phyloP scores from a whole-genome alignment of 1,284 basidiomycete genomes.

The Earliella scabrosa region DNA sequence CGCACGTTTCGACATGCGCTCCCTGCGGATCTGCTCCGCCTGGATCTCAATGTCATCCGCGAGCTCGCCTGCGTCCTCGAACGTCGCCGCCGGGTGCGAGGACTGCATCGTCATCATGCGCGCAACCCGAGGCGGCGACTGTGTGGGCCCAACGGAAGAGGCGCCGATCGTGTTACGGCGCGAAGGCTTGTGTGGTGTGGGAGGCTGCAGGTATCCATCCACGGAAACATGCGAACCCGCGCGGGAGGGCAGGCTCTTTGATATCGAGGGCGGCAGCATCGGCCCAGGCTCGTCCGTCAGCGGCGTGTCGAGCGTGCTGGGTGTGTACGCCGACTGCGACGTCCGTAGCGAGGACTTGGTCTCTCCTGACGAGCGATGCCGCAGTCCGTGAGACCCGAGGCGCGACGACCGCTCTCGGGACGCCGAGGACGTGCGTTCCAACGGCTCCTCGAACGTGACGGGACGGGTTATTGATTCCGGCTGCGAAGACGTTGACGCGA shows the following conservation, averaged over 20 bases:
- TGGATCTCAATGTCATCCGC: conserved; percentile 80
- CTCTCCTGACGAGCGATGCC: conserved; percentile 51
- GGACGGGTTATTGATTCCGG: conserved; percentile 24
- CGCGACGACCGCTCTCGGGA: conserved; percentile 27
- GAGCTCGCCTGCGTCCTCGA: conserved; percentile 36
- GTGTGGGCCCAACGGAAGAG: conserved; percentile 6
- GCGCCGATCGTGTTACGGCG: conserved; percentile 59
- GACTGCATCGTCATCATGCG: conserved; percentile 28
- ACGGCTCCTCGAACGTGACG: conserved; percentile 40
- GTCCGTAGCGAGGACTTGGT: conserved; percentile 47
- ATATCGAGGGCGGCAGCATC: conserved; percentile 4
- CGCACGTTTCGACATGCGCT: conserved; percentile 72
- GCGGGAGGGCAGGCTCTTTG: conserved; percentile 19
- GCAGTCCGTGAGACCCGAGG: conserved; percentile 18
- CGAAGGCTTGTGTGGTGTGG: conserved; percentile 45
- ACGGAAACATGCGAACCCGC: conserved; percentile 39
- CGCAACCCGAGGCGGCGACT: conserved; percentile 25
- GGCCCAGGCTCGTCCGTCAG: conserved; percentile 25
- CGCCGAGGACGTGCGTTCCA: conserved; percentile 34
- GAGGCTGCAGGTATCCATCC: conserved; percentile 58
- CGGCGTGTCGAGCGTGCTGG: conserved; percentile 23
- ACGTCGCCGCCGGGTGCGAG: conserved; percentile 23
- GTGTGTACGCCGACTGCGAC: conserved; percentile 20
- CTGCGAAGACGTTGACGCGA: conserved; percentile 17
- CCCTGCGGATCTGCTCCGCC: conserved; percentile 81